Percentiles rank a stretch among this genome's conserved stretches.
Evolutionary conservation across 2,329 filamentous ascomycete genomes (phyloP).

Genomic region (Verticillium alfalfae): DNA sequence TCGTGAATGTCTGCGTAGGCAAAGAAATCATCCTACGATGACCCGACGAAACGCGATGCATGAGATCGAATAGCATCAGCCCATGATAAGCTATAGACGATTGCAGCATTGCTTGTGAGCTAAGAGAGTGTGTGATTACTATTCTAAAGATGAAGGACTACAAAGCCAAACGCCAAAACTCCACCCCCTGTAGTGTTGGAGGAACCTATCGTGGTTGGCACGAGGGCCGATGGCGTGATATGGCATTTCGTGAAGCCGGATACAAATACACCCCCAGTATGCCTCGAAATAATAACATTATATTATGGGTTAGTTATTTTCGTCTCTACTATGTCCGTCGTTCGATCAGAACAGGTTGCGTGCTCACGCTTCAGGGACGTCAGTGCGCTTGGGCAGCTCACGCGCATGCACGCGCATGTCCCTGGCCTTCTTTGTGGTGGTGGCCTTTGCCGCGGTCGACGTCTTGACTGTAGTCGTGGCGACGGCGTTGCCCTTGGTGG

Average conservation of each 20-base stretch:
- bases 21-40: too few relatives aligned
- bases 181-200: not conserved
- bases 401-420: conserved; percentile 2
- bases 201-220: not conserved
- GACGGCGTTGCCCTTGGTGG: conserved; percentile 6
- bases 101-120: too few relatives aligned
- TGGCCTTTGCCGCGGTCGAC: not conserved
- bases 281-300: not conserved
- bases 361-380: conserved; percentile 1
- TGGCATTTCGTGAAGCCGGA: not conserved
- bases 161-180: not conserved
- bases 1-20: too few relatives aligned
- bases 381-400: conserved; percentile 3
- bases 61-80: too few relatives aligned
- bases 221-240: not conserved
- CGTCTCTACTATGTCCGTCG: too few relatives aligned
- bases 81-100: too few relatives aligned
- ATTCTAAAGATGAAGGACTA: not conserved
- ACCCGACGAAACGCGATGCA: too few relatives aligned
- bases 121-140: too few relatives aligned
- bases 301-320: too few relatives aligned
- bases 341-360: not conserved
- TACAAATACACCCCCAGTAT: not conserved
- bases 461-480: not conserved
- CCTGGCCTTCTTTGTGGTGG: not conserved